phyloP scores from a whole-genome alignment of 495 filamentous ascomycete species.

The Pseudoneurospora amorphoporcata region DNA sequence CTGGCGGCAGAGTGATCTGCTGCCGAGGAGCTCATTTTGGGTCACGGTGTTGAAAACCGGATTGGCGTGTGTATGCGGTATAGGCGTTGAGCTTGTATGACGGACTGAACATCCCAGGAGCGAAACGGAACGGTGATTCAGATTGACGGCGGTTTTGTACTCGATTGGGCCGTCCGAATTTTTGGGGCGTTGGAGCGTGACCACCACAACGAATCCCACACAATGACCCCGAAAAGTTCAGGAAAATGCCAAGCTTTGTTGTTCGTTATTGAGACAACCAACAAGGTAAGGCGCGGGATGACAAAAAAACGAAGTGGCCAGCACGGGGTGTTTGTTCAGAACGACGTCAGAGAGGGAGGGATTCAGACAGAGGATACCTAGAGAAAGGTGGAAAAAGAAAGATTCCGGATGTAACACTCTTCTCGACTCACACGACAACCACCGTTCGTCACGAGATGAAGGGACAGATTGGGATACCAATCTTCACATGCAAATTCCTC shows the following conservation, averaged over 20 bases:
- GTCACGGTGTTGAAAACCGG: slow-evolving; percentile 20
- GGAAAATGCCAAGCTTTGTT: neutral
- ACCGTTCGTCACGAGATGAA: neutral
- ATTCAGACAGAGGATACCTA: neutral
- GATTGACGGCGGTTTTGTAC: neutral
- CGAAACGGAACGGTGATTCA: neutral
- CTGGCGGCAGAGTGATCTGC: slow-evolving; percentile 9
- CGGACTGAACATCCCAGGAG: slow-evolving; percentile 3
- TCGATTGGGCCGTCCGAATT: neutral
- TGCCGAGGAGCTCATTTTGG: slow-evolving; percentile 16
- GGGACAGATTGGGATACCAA: neutral
- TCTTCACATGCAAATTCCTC: neutral
- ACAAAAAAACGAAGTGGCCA: neutral
- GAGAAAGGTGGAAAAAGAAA: neutral
- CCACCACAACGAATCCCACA: neutral
- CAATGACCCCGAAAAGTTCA: neutral
- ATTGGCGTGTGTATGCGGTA: neutral
- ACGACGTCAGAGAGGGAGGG: neutral
- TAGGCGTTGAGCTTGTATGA: slow-evolving; percentile 13
- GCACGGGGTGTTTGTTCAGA: neutral
- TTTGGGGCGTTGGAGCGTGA: neutral
- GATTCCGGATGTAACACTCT: neutral
- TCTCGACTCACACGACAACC: neutral
- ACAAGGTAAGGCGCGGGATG: neutral
- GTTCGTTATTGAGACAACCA: neutral